Conservation (phyloP, 2,329 filamentous ascomycete species). For the Aspergillus hortae region DNA sequence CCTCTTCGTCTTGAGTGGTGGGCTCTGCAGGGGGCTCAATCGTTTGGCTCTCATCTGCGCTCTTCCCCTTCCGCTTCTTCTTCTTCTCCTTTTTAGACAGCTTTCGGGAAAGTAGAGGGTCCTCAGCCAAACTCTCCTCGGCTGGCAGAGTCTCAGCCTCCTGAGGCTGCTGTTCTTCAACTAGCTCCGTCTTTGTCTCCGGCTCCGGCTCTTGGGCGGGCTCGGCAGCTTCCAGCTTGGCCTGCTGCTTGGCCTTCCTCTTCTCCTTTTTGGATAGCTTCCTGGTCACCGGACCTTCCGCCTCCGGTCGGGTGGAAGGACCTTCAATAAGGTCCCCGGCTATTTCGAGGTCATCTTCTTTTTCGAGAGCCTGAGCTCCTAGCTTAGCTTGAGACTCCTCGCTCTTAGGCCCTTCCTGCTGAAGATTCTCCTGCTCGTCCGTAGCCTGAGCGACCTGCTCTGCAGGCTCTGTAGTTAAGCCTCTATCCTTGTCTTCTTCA, state of each 20-base stretch:
- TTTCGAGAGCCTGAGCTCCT: constrained; percentile 5
- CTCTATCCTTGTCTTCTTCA: background rate
- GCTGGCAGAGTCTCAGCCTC: background rate
- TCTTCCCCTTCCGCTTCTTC: constrained; percentile 22
- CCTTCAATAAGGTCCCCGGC: constrained; percentile 13
- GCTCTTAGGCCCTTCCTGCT: background rate
- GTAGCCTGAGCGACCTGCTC: background rate
- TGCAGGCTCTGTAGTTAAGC: background rate
- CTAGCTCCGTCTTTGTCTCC: background rate
- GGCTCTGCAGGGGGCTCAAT: background rate
- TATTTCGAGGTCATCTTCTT: constrained; percentile 11
- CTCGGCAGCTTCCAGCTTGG: constrained; percentile 12
- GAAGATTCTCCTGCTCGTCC: background rate
- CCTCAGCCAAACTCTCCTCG: constrained; percentile 5
- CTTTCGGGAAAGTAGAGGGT: constrained; percentile 16
- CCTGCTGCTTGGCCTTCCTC: constrained; percentile 28
- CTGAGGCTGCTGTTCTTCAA: background rate
- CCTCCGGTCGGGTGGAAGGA: constrained; percentile 5
- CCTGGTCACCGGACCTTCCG: constrained; percentile 13
- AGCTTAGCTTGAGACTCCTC: constrained; percentile 7
- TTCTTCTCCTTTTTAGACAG: constrained; percentile 34
- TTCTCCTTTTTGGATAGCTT: constrained; percentile 38
- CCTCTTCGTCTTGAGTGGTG: constrained; percentile 18
- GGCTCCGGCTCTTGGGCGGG: background rate
- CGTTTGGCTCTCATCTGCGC: constrained; percentile 4